Conservation (phyloP, 345 rosid genomes). For the Euphorbia pulcherrima region DNA sequence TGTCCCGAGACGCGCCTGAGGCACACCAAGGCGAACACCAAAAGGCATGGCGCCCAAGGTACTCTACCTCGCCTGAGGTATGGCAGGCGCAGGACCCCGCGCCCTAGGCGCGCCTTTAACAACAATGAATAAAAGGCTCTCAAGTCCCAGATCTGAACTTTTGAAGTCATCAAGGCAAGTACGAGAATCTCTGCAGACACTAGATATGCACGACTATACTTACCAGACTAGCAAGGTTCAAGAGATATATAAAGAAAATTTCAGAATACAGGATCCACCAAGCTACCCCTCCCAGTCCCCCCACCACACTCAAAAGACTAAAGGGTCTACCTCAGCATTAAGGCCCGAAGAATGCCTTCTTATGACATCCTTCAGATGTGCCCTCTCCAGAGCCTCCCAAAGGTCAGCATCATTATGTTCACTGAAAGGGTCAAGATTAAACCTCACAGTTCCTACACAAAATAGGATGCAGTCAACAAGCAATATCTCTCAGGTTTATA, state of each 20-base stretch:
- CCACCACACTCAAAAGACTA: not conserved
- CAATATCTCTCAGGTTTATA: not conserved
- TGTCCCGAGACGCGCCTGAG: too few relatives aligned
- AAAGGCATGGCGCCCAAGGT: too few relatives aligned
- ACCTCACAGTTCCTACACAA: conserved; percentile 74
- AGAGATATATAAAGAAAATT: not conserved
- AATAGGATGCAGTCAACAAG: conserved; percentile 12
- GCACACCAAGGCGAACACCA: too few relatives aligned
- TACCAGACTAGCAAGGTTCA: not conserved
- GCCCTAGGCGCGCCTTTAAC: too few relatives aligned
- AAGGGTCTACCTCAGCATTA: conserved; percentile 68
- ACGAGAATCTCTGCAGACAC: not conserved
- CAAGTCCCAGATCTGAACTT: not conserved
- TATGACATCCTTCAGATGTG: conserved; percentile 86
- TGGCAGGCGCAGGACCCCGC: too few relatives aligned
- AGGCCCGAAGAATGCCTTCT: conserved; percentile 80
- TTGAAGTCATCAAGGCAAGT: not conserved
- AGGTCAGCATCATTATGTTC: conserved; percentile 98
- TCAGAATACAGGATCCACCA: not conserved
- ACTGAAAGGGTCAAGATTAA: conserved; percentile 93
- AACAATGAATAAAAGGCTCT: not conserved
- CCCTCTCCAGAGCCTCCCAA: conserved; percentile 98
- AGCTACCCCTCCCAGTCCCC: not conserved
- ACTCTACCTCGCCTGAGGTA: too few relatives aligned
- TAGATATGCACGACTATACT: not conserved